Conservation (phyloP, 2,329 filamentous ascomycete genomes). For the Drechslerella stenobrocha region DNA sequence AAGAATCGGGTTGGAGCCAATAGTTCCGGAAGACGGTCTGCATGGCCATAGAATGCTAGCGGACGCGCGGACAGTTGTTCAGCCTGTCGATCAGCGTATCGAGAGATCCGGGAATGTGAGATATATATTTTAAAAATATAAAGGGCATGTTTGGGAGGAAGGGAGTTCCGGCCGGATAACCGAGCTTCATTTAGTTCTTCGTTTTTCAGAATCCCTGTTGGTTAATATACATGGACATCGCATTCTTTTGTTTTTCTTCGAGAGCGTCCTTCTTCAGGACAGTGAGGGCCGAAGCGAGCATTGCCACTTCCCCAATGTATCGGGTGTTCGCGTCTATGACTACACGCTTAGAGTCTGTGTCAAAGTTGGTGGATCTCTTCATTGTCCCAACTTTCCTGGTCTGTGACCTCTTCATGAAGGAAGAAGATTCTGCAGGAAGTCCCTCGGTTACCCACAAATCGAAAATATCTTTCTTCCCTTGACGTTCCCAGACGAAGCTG, state of each 20-base stretch:
- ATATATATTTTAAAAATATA: too few relatives aligned
- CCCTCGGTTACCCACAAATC: constrained; percentile 38
- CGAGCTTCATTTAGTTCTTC: too few relatives aligned
- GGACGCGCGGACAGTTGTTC: too few relatives aligned
- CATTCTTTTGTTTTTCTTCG: constrained; percentile 32
- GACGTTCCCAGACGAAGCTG: constrained; percentile 27
- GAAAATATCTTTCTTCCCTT: constrained; percentile 29
- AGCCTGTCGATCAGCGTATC: too few relatives aligned
- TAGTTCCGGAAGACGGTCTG: too few relatives aligned
- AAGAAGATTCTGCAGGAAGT: constrained; percentile 4
- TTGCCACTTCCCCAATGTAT: constrained; percentile 37
- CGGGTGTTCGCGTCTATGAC: constrained; percentile 31
- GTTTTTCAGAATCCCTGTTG: too few relatives aligned
- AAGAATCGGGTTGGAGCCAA: too few relatives aligned
- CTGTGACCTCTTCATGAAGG: constrained; percentile 16
- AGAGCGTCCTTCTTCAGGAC: constrained; percentile 41
- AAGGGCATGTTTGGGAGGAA: too few relatives aligned
- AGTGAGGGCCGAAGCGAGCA: constrained; percentile 35
- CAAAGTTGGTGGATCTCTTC: constrained; percentile 24
- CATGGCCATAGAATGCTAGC: too few relatives aligned
- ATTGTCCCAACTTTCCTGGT: constrained; percentile 35
- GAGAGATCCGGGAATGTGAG: too few relatives aligned
- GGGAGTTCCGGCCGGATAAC: too few relatives aligned
- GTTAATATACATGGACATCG: constrained; percentile 4
- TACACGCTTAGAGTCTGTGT: constrained; percentile 30